phyloP scores from a whole-genome alignment of 352 stramenopile species.

The Pythium sukuiense region DNA sequence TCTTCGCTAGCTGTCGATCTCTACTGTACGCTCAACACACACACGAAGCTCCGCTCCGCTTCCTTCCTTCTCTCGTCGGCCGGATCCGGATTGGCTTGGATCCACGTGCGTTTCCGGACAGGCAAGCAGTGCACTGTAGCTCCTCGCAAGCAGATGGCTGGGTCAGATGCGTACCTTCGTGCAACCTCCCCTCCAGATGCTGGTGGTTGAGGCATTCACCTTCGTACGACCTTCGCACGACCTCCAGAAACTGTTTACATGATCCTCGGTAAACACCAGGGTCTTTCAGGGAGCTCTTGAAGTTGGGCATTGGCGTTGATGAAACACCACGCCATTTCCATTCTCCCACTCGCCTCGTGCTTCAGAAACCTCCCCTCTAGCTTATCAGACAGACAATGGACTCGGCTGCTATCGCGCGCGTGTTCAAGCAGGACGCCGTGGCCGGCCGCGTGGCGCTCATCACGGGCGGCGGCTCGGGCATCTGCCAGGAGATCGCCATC shows the following conservation, averaged over 20 bases:
- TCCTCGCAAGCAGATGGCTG: neutral
- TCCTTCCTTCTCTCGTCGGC: neutral
- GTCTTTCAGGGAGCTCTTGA: constrained; percentile 17
- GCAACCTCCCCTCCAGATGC: constrained; percentile 13
- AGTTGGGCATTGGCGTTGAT: constrained; percentile 12
- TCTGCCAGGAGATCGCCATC: constrained; percentile 94
- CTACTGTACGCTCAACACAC: neutral
- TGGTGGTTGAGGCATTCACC: neutral
- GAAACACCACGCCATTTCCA: neutral
- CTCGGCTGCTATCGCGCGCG: constrained; percentile 41
- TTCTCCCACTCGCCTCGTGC: neutral
- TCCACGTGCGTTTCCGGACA: constrained; percentile 6
- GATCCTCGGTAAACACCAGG: constrained; percentile 7
- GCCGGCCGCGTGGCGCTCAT: constrained; percentile 86
- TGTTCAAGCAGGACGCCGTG: constrained; percentile 60
- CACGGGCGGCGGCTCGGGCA: constrained; percentile 93
- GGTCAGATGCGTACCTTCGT: constrained; percentile 18
- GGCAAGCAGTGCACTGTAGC: neutral
- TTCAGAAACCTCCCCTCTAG: neutral
- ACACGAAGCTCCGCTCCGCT: neutral
- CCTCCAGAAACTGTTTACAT: constrained; percentile 24
- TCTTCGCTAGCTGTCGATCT: constrained; percentile 19
- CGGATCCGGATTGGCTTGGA: neutral
- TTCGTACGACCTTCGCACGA: constrained; percentile 6
- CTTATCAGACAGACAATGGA: constrained; percentile 48